These are phyloP conservation scores for Diutina scorzettiae DNA, from an alignment of 1,139 yeast genomes.

Conservation along the genomic window DNA sequence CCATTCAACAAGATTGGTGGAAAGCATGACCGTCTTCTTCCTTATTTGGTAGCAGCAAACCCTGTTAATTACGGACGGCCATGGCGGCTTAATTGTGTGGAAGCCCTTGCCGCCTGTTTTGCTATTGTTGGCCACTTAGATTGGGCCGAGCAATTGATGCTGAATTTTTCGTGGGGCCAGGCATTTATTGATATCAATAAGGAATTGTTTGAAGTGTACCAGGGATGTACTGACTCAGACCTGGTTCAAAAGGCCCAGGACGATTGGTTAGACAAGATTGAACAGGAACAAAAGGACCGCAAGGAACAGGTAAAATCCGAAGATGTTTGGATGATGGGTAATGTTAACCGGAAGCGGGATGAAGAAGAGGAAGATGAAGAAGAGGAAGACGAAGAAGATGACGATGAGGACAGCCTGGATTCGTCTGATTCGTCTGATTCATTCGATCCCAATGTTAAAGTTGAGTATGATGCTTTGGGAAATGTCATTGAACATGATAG, in stretches of 20 bases:
- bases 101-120: slow-evolving; percentile 93
- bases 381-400: slow-evolving; percentile 9
- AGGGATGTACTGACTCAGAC: slow-evolving; percentile 68
- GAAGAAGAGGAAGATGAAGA: slow-evolving; percentile 7
- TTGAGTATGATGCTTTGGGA: neutral
- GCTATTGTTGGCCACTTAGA: slow-evolving; percentile 88
- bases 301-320: slow-evolving; percentile 38
- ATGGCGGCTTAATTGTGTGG: slow-evolving; percentile 93
- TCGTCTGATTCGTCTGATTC: too few species aligned
- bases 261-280: slow-evolving; percentile 59
- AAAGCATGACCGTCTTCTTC: slow-evolving; percentile 71
- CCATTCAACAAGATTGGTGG: slow-evolving; percentile 93
- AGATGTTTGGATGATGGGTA: slow-evolving; percentile 75
- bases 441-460: too few species aligned
- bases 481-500: neutral
- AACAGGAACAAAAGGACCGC: slow-evolving; percentile 56
- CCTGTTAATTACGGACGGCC: slow-evolving; percentile 97
- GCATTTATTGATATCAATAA: slow-evolving; percentile 74
- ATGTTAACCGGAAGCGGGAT: slow-evolving; percentile 38
- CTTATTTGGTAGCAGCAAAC: slow-evolving; percentile 91
- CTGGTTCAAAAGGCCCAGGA: slow-evolving; percentile 67
- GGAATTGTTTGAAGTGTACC: slow-evolving; percentile 66
- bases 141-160: slow-evolving; percentile 71
- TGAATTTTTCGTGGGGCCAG: slow-evolving; percentile 87
- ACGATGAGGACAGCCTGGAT: neutral